phyloP scores from a whole-genome alignment of 2,329 filamentous ascomycete species.

The Exophiala sp. region DNA sequence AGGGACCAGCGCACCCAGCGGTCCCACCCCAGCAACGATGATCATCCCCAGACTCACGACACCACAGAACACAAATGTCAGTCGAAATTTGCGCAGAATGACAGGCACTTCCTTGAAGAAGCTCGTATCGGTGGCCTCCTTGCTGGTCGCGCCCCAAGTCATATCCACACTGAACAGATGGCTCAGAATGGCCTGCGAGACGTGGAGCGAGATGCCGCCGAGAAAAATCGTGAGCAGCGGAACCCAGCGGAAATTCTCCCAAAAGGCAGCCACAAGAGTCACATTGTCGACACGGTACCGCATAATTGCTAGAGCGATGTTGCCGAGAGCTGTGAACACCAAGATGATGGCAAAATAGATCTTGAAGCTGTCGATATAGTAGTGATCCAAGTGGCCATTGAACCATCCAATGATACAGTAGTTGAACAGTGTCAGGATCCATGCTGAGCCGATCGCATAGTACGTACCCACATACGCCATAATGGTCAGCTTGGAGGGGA shows the following conservation, averaged over 20 bases:
- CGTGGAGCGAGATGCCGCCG: conserved; percentile 72
- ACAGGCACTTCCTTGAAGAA: conserved; percentile 81
- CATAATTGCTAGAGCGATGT: conserved; percentile 55
- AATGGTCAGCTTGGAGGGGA: conserved; percentile 63
- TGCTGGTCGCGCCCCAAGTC: conserved; percentile 77
- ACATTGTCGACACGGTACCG: conserved; percentile 57
- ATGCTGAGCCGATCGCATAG: conserved; percentile 63
- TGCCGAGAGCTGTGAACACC: conserved; percentile 59
- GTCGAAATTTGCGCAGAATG: conserved; percentile 73
- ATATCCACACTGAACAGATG: conserved; percentile 86
- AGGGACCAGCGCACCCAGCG: conserved; percentile 35
- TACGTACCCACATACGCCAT: conserved; percentile 66
- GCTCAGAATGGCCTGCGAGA: conserved; percentile 69
- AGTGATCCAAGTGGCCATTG: conserved; percentile 60
- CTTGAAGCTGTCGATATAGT: conserved; percentile 62
- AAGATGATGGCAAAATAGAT: conserved; percentile 59
- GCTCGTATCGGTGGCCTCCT: conserved; percentile 64
- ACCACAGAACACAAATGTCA: conserved; percentile 42
- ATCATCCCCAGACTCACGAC: conserved; percentile 45
- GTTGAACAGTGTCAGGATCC: conserved; percentile 62
- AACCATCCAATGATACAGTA: conserved; percentile 69
- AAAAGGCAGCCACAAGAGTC: conserved; percentile 45
- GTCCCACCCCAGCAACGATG: conserved; percentile 39
- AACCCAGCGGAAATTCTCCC: conserved; percentile 59
- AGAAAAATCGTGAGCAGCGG: conserved; percentile 68